phyloP scores from a whole-genome alignment of 164 flowering plant species.

The Chloranthus sessilifolius region DNA sequence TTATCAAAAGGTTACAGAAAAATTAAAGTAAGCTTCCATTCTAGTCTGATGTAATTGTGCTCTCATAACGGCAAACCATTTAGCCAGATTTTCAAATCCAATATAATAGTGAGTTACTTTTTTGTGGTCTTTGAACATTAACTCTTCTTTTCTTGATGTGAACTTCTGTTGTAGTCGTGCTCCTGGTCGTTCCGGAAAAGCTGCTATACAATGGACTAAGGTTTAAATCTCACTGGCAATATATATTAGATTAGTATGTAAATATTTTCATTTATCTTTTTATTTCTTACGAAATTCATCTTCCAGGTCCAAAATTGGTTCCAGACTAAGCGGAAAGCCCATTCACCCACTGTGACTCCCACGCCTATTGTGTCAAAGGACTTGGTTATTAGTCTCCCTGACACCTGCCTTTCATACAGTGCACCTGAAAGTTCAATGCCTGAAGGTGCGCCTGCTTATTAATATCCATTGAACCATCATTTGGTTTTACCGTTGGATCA shows the following conservation, averaged over 20 bases:
- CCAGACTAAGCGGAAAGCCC: slow-evolving; percentile 23
- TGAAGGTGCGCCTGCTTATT: slow-evolving; percentile 24
- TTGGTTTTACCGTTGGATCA: no score
- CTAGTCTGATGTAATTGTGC: no score
- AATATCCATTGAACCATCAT: no score
- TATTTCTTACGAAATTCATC: no score
- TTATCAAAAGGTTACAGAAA: slow-evolving; percentile 40
- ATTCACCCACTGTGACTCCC: slow-evolving; percentile 16
- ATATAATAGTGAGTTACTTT: no score
- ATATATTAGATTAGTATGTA: no score
- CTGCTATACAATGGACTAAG: slow-evolving; percentile 54
- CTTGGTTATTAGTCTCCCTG: slow-evolving; percentile 15
- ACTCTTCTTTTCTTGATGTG: no score
- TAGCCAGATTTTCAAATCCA: no score
- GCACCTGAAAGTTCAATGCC: slow-evolving; percentile 17
- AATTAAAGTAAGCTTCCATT: slow-evolving; percentile 64
- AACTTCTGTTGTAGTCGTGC: slow-evolving; percentile 38
- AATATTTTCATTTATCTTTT: no score
- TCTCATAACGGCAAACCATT: no score
- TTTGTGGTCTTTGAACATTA: no score
- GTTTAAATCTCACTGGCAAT: no score
- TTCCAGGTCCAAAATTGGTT: slow-evolving; percentile 66
- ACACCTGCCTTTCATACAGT: slow-evolving; percentile 16
- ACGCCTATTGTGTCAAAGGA: slow-evolving; percentile 17
- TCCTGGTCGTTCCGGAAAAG: slow-evolving; percentile 61